Evolutionary conservation across 768 basidiomycete species (phyloP).

Genomic region (Amanita brunnescens): DNA sequence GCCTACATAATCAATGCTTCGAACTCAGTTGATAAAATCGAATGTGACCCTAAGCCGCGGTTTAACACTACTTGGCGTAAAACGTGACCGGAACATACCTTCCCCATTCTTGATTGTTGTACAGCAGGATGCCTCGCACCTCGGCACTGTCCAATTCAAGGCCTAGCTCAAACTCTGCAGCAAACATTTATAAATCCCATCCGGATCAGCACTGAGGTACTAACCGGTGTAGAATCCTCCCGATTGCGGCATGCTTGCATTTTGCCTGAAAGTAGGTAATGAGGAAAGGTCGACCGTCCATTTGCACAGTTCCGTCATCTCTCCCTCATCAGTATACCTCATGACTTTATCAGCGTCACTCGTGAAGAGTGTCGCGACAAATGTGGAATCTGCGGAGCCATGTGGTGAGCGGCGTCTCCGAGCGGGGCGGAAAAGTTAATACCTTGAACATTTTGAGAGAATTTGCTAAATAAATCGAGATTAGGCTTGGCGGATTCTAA

Average conservation of each 20-base stretch:
- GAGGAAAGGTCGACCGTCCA: conserved; percentile 82
- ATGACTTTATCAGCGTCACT: conserved; percentile 66
- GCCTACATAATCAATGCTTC: not conserved
- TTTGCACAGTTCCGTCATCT: conserved; percentile 66
- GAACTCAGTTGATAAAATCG: conserved; percentile 34
- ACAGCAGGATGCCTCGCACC: conserved; percentile 72
- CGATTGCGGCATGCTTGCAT: conserved; percentile 44
- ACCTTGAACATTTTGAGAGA: conserved; percentile 56
- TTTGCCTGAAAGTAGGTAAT: conserved; percentile 70
- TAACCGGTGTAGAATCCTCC: conserved; percentile 75
- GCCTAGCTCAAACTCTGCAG: conserved; percentile 72
- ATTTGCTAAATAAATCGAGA: conserved; percentile 43
- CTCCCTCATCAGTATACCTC: conserved; percentile 83
- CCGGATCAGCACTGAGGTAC: not conserved
- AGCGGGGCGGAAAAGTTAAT: conserved; percentile 6
- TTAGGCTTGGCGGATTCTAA: conserved; percentile 9
- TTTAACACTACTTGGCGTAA: conserved; percentile 9
- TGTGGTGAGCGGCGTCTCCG: not conserved
- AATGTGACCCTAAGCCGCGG: conserved; percentile 32
- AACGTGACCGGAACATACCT: conserved; percentile 36
- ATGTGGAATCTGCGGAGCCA: conserved; percentile 52
- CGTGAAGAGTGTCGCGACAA: conserved; percentile 77
- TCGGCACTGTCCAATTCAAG: conserved; percentile 81
- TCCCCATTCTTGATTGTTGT: conserved; percentile 75
- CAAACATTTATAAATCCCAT: not conserved